Base-by-base conservation (phyloP, 371 early-diverging fungal species). In the Lichtheimia hyalospora region DNA sequence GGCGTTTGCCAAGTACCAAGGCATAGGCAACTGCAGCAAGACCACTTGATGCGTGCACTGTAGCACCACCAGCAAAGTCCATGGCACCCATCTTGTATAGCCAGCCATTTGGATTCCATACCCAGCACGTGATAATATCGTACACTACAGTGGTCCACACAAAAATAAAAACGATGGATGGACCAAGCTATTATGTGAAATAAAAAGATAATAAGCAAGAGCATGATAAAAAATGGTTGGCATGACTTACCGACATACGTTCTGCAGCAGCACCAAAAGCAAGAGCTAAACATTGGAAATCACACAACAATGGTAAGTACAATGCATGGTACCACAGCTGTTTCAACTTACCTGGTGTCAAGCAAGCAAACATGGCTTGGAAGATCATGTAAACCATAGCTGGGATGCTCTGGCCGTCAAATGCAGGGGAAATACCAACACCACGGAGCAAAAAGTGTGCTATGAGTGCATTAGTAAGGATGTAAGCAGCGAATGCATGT, bases 191-290 rank as follows among this genome's bases (percentile, higher is more conserved):
- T 18, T 34, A 27, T 7, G 8, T 34, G 10, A 34, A 34, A 34
- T 34, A 34, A 10, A 25, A 46, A 16, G 12, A 23, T 24, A 24
- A 10, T 15, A n/a, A 58, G n/a, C 15, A 58, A 46, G 21, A 10
- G n/a, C n/a, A 16, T 14, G 10, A 8, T 16, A 5, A 5, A 2
- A 7, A 46, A 21, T 14, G 16, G 46, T 46, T n/a, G 16, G 6
- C 10, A 25, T 1, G 39, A 58, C 67, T 51, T 64, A 67, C 76
- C 25, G 92, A 84, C 79, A 91, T 85, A 23, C 93, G 86, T 70
- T 92, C 95, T 8, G 93, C 93, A 7, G 89, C 85, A 24, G 91
- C 88, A 43, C 95, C 95, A 59, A 92, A 87, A 5, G 90, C 89
- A 54, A 94, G 80, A 5, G 91, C 93, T 46, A 46, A 5, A n/a